phyloP scores from a whole-genome alignment of 768 basidiomycete species.

The Tylopilus rubrobrunneus region DNA sequence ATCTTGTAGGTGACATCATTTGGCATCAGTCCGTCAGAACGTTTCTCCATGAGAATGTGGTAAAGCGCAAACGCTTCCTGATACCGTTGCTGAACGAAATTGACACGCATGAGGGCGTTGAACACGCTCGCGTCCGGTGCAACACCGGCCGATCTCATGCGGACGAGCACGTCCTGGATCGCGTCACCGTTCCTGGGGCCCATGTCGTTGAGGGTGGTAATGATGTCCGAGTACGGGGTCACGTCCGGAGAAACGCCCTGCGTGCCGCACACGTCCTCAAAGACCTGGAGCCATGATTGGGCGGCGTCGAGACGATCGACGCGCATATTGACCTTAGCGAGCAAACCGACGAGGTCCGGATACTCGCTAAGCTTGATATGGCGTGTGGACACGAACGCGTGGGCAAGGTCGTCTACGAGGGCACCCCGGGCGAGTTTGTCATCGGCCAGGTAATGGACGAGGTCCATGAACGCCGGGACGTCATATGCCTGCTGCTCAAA shows the following conservation, averaged over 20 bases:
- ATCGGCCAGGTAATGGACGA: constrained; percentile 19
- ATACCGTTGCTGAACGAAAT: constrained; percentile 31
- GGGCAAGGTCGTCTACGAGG: constrained; percentile 22
- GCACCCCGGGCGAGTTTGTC: constrained; percentile 10
- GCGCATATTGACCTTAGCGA: constrained; percentile 36
- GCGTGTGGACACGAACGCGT: constrained; percentile 17
- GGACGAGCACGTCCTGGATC: constrained; percentile 35
- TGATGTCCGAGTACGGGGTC: constrained; percentile 37
- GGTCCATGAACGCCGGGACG: constrained; percentile 24
- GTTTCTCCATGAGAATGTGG: constrained; percentile 33
- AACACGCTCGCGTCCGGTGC: constrained; percentile 40
- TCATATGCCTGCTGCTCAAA: constrained; percentile 19
- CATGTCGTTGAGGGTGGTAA: constrained; percentile 35
- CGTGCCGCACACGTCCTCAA: constrained; percentile 21
- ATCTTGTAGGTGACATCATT: constrained; percentile 47
- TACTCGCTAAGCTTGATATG: constrained; percentile 25
- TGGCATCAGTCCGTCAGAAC: constrained; percentile 26
- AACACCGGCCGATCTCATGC: constrained; percentile 38
- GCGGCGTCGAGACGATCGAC: constrained; percentile 31
- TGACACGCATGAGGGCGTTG: constrained; percentile 45
- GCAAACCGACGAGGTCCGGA: constrained; percentile 32
- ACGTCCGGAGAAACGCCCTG: constrained; percentile 12
- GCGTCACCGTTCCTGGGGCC: constrained; percentile 28
- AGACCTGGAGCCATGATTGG: constrained; percentile 25
- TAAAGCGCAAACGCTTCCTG: constrained; percentile 43